Percentiles rank a stretch among this genome's conserved stretches.
phyloP scores from a whole-genome alignment of 768 basidiomycete species.

The Leccinellum luteum region DNA sequence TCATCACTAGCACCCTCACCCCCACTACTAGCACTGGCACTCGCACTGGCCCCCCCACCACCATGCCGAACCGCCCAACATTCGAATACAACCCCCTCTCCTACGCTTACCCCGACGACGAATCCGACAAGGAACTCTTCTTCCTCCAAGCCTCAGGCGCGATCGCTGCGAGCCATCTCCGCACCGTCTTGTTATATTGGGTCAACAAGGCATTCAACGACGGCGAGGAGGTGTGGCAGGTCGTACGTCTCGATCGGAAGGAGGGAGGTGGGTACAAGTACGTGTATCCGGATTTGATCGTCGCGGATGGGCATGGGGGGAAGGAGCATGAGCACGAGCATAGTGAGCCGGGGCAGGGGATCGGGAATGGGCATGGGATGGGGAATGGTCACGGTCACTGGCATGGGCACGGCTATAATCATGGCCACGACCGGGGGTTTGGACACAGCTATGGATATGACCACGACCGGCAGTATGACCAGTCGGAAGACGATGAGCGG shows the following conservation, averaged over 20 bases:
- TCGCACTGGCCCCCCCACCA: neutral
- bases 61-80: slow-evolving; percentile 13
- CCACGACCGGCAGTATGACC: neutral
- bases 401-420: neutral
- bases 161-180: slow-evolving; percentile 1
- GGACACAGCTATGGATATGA: neutral
- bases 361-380: neutral
- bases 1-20: neutral
- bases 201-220: slow-evolving; percentile 22
- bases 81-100: slow-evolving; percentile 23
- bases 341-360: neutral
- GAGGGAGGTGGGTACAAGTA: slow-evolving; percentile 13
- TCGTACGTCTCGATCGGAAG: slow-evolving; percentile 21
- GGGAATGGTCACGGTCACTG: neutral
- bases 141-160: slow-evolving; percentile 16
- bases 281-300: slow-evolving; percentile 29
- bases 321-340: neutral
- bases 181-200: slow-evolving; percentile 26
- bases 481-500: neutral
- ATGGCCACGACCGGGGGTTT: neutral
- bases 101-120: slow-evolving; percentile 23
- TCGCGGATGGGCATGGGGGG: slow-evolving; percentile 17
- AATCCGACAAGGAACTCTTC: slow-evolving; percentile 24
- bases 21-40: neutral
- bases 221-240: slow-evolving; percentile 28